Evolutionary conservation across 2,329 filamentous ascomycete species (phyloP).

Genomic region (Penicillium sp.): DNA sequence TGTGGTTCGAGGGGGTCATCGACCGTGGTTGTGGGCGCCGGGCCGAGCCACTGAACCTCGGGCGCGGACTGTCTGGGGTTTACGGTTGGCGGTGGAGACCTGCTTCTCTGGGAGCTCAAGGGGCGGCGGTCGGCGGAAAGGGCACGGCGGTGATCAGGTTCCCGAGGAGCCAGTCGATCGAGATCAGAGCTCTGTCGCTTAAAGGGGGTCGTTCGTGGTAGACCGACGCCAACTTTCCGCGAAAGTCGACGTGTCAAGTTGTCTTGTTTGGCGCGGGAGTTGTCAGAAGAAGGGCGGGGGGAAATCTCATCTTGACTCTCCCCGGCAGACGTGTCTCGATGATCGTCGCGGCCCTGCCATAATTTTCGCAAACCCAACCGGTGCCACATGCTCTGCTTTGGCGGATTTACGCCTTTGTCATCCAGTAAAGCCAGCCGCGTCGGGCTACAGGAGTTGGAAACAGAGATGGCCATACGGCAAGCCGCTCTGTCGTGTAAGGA

Average conservation of each 20-base stretch:
- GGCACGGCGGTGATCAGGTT: conserved; percentile 57
- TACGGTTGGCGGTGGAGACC: conserved; percentile 34
- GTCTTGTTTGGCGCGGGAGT: conserved; percentile 20
- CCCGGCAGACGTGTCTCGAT: conserved; percentile 26
- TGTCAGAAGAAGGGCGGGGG: conserved; percentile 16
- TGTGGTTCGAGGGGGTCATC: conserved; percentile 19
- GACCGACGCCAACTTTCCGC: conserved; percentile 59
- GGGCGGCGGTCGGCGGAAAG: conserved; percentile 49
- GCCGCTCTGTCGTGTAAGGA: conserved; percentile 25
- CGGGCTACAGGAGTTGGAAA: conserved; percentile 32
- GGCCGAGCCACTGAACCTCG: conserved; percentile 34
- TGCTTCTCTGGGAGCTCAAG: conserved; percentile 38
- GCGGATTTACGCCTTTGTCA: conserved; percentile 23
- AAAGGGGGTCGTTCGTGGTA: conserved; percentile 70
- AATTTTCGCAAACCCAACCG: conserved; percentile 36
- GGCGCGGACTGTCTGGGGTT: conserved; percentile 35
- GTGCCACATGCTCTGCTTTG: conserved; percentile 42
- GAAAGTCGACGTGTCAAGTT: conserved; percentile 32
- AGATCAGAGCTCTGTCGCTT: conserved; percentile 76
- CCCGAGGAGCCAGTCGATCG: conserved; percentile 59
- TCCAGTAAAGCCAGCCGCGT: conserved; percentile 30
- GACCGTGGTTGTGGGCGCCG: conserved; percentile 25
- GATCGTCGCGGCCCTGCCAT: conserved; percentile 35
- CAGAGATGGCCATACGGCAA: conserved; percentile 37
- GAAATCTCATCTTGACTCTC: conserved; percentile 13